Evolutionary conservation across 148 eudicot genomes (phyloP).

Genomic region (Chenopodium quinoa): DNA sequence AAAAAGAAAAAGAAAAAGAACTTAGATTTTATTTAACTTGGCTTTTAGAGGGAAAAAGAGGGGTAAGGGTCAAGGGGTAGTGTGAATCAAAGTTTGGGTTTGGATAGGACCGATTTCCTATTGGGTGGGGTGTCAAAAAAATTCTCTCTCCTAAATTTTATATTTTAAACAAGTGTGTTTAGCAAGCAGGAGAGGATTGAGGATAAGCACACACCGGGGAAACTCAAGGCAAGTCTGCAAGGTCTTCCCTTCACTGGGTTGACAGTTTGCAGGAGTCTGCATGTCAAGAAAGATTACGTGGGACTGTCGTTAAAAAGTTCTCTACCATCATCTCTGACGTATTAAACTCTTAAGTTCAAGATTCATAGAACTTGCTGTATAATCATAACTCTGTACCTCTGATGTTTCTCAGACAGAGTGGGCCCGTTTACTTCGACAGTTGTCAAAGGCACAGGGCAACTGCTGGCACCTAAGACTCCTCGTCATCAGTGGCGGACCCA

Average conservation of each 20-base stretch:
- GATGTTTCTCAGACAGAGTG: too few species aligned
- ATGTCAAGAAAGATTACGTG: conserved; percentile 17
- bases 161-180: conserved; percentile 17
- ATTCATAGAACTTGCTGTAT: not conserved
- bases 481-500: too few species aligned
- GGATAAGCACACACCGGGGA: conserved; percentile 34
- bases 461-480: conserved; percentile 19
- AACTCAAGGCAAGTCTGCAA: conserved; percentile 1
- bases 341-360: not conserved
- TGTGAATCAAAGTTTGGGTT: conserved; percentile 5
- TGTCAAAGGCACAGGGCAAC: not conserved
- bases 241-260: conserved; percentile 8
- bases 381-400: not conserved
- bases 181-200: not conserved
- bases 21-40: not conserved
- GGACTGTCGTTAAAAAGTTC: not conserved
- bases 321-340: conserved; percentile 22
- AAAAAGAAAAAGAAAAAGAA: too few species aligned
- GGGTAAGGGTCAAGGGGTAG: not conserved
- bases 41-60: conserved; percentile 15
- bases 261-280: conserved; percentile 34
- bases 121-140: conserved; percentile 16
- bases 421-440: conserved; percentile 3
- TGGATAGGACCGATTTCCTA: conserved; percentile 16
- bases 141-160: not conserved